Base-by-base conservation (phyloP, 1,284 basidiomycete species). In the Coriolopsis trogii region DNA sequence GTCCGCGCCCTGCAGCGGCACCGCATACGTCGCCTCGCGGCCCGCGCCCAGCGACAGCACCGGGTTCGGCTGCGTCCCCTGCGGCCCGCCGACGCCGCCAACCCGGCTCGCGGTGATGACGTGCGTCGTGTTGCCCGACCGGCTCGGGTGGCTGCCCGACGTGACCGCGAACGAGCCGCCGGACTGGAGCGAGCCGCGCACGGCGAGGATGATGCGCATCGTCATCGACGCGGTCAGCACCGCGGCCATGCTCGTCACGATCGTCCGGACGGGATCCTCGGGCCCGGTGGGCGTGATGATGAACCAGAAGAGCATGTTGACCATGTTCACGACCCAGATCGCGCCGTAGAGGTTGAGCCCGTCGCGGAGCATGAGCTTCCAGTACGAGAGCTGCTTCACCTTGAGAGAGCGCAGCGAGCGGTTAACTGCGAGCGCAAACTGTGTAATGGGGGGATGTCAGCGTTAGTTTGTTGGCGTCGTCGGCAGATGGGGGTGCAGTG, bases 361-460 rank as follows among this genome's bases (percentile, higher is more conserved):
- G 66, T 92, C 89, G 54, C 89, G 87, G 55, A 91, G 86, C 88
- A 91, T 91, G 59, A 91, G 77, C 63, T 90, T 89, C 89, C 89
- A 91, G 37, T 77, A 73, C 45, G 74, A 77, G 52, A 89, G 69
- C 1, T 72, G 78, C 63, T 86, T 89, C 28, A 73, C 60, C 41
- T 77, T 60, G 55, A 87, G 80, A 2, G 87, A 88, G 51, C 73
- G 66, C 58, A 87, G 56, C 23, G 87, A 89, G 46, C 87, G 84
- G 29, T 63, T 66, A 45, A 90, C 63, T 2, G 89, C 88, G 33
- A 91, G 77, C 28, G 61, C 71, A 62, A 89, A 82, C 83, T 85
- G 52, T 16, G 38, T 38, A 4, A 26, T 24, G 25, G 23, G 26
- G 46, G 41, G 6, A 23, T 8, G 41, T 45, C 36, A 58, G 48